phyloP scores from a whole-genome alignment of 306 rosid genomes.

The Spatholobus suberectus region DNA sequence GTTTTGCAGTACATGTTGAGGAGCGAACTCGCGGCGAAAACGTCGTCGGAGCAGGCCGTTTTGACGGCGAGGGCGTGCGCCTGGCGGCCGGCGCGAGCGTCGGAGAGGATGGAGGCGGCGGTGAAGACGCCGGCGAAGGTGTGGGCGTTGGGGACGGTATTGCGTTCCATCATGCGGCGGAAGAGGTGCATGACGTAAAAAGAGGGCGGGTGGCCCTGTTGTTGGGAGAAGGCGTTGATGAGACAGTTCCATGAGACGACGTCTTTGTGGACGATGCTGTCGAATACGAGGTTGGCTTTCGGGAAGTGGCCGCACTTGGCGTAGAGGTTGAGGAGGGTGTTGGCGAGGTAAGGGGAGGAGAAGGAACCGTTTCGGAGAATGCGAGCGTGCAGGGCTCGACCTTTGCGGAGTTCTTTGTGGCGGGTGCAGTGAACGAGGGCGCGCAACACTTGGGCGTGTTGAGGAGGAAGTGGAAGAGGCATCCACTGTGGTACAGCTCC shows the following conservation, averaged over 20 bases:
- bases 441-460: slow-evolving; percentile 40
- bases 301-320: slow-evolving; percentile 57
- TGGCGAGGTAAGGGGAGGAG: slow-evolving; percentile 54
- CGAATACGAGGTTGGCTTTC: slow-evolving; percentile 59
- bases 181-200: slow-evolving; percentile 59
- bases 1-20: slow-evolving; percentile 68
- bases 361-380: slow-evolving; percentile 48
- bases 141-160: slow-evolving; percentile 62
- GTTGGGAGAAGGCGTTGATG: slow-evolving; percentile 75
- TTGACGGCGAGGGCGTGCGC: slow-evolving; percentile 67
- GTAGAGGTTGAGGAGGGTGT: slow-evolving; percentile 66
- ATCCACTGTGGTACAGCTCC: neutral
- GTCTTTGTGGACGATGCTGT: slow-evolving; percentile 53
- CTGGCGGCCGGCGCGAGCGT: slow-evolving; percentile 50
- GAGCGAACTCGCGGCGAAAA: slow-evolving; percentile 79
- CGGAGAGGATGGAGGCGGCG: slow-evolving; percentile 54
- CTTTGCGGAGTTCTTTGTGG: slow-evolving; percentile 50
- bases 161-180: slow-evolving; percentile 56
- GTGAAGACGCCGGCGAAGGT: slow-evolving; percentile 71
- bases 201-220: slow-evolving; percentile 38
- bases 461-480: slow-evolving; percentile 34
- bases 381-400: slow-evolving; percentile 64
- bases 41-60: slow-evolving; percentile 55
- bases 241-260: slow-evolving; percentile 82
- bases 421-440: slow-evolving; percentile 46